Evolutionary conservation across 805 yeast genomes (phyloP).

Genomic region (Ogataea nitratoaversa): DNA sequence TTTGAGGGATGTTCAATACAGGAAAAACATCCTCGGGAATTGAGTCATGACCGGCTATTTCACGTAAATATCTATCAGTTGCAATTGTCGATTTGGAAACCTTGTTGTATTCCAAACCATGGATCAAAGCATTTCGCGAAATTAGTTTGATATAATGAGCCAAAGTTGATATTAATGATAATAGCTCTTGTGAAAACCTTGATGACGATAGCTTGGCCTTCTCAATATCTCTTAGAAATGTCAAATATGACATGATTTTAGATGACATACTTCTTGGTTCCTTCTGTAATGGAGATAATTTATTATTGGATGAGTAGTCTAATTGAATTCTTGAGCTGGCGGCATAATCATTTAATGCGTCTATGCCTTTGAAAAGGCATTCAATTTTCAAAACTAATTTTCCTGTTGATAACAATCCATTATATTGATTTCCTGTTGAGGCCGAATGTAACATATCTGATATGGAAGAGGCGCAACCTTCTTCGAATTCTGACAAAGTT

Average conservation of each 20-base stretch:
- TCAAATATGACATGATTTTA: constrained; percentile 83
- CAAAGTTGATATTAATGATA: constrained; percentile 81
- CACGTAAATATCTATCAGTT: constrained; percentile 57
- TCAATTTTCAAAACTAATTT: constrained; percentile 69
- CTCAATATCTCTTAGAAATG: constrained; percentile 64
- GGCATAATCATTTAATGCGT: constrained; percentile 34
- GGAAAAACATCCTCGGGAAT: constrained; percentile 36
- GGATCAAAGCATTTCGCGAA: constrained; percentile 73
- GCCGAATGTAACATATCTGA: constrained; percentile 88
- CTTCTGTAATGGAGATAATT: constrained; percentile 38
- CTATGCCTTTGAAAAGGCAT: constrained; percentile 72
- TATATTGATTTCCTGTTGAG: constrained; percentile 62
- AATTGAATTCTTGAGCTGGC: constrained; percentile 13
- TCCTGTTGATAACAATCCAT: constrained; percentile 69
- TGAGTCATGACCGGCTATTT: constrained; percentile 43
- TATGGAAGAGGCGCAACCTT: constrained; percentile 80
- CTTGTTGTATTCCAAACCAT: constrained; percentile 67
- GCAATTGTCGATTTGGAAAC: constrained; percentile 54
- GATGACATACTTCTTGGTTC: constrained; percentile 88
- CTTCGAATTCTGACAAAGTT: constrained; percentile 83
- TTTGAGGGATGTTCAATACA: constrained; percentile 44
- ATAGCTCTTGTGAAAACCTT: constrained; percentile 55
- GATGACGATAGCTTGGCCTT: constrained; percentile 30
- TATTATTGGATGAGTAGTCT: constrained; percentile 20
- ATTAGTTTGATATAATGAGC: constrained; percentile 90